Evolutionary conservation across 1,284 basidiomycete genomes (phyloP).

Genomic region (Leccinum olivaceoglutinosum): DNA sequence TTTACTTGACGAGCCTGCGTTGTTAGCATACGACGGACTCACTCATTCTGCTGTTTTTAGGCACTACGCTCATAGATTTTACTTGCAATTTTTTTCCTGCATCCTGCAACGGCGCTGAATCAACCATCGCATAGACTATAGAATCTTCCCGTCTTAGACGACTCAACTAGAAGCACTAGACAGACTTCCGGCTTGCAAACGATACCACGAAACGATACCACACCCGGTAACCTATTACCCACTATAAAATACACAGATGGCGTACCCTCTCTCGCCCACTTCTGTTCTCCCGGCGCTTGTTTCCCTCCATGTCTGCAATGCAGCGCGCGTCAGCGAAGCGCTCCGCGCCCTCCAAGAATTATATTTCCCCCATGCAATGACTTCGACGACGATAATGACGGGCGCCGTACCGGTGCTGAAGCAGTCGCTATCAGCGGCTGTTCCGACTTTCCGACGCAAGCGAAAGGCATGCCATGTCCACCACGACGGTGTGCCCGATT

Average conservation of each 20-base stretch:
- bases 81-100: background rate
- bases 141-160: slow-evolving; percentile 16
- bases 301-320: slow-evolving; percentile 32
- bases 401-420: slow-evolving; percentile 13
- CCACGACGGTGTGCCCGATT: slow-evolving; percentile 45
- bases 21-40: slow-evolving; percentile 2
- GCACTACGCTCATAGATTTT: background rate
- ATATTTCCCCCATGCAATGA: slow-evolving; percentile 34
- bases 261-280: slow-evolving; percentile 33
- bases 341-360: slow-evolving; percentile 36
- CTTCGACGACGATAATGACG: background rate
- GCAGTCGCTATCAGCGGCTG: slow-evolving; percentile 9
- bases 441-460: slow-evolving; percentile 11
- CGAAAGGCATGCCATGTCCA: slow-evolving; percentile 28
- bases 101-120: background rate
- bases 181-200: background rate
- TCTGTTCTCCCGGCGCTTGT: slow-evolving; percentile 43
- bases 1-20: slow-evolving; percentile 16
- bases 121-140: slow-evolving; percentile 19
- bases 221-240: background rate
- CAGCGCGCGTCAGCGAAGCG: slow-evolving; percentile 14
- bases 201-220: slow-evolving; percentile 9
- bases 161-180: background rate
- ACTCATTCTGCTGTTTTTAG: slow-evolving; percentile 1
- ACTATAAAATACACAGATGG: slow-evolving; percentile 9